Percentiles rank a stretch among this genome's conserved stretches.
Conservation (phyloP, 805 yeast genomes). For the Metschnikowia vanudenii region DNA sequence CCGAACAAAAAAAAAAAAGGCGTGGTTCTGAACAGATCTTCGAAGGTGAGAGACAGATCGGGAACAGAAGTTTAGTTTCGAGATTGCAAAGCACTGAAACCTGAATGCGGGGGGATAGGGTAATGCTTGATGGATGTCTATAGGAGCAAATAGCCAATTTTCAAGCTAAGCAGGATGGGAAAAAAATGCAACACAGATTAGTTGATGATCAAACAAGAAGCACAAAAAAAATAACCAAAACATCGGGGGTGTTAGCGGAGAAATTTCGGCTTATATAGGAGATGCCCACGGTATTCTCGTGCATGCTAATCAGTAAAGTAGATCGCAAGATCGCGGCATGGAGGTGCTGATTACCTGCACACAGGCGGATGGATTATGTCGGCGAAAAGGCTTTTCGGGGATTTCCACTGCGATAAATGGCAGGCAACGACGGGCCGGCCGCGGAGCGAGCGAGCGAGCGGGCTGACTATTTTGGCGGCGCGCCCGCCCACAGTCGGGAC, state of each 20-base stretch:
- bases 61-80: not conserved
- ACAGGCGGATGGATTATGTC: not conserved
- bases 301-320: slow-evolving; percentile 1
- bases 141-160: not conserved
- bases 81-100: not conserved
- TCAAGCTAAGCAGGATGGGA: not conserved
- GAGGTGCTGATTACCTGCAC: slow-evolving; percentile 9
- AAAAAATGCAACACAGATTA: no score
- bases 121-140: not conserved
- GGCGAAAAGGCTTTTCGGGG: slow-evolving; percentile 7
- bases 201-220: no score
- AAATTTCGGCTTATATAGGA: slow-evolving; percentile 1
- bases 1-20: not conserved
- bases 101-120: not conserved
- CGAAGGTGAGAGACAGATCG: slow-evolving; percentile 7
- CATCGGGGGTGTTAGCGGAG: no score
- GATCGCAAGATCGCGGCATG: slow-evolving; percentile 1
- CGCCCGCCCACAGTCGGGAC: not conserved
- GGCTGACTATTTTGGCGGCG: not conserved
- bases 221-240: no score
- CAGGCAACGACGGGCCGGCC: slow-evolving; percentile 13
- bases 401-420: slow-evolving; percentile 9
- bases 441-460: slow-evolving; percentile 8
- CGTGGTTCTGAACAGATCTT: slow-evolving; percentile 4
- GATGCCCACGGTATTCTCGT: not conserved